phyloP scores from a whole-genome alignment of 345 rosid genomes.

The Camelina neglecta region DNA sequence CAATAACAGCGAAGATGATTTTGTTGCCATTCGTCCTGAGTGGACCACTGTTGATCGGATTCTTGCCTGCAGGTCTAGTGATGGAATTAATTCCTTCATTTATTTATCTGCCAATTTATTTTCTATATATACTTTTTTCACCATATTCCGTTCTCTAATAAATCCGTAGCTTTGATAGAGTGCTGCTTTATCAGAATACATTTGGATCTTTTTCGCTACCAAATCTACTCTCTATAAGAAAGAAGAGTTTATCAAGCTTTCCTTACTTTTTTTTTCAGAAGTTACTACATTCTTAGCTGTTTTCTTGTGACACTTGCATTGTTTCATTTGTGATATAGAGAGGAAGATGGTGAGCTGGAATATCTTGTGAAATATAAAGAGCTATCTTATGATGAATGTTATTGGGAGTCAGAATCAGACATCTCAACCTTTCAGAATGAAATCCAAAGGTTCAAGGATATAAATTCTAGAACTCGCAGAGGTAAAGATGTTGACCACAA shows the following conservation, averaged over 20 bases:
- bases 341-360: constrained; percentile 79
- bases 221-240: not conserved
- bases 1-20: constrained; percentile 81
- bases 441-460: constrained; percentile 74
- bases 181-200: constrained; percentile 14
- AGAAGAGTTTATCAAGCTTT: constrained; percentile 1
- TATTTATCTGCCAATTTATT: not conserved
- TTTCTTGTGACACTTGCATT: constrained; percentile 21
- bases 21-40: constrained; percentile 91
- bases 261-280: not conserved
- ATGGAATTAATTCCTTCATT: constrained; percentile 19
- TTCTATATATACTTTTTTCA: not conserved
- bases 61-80: constrained; percentile 81
- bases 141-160: constrained; percentile 4
- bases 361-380: constrained; percentile 97
- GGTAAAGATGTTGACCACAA: constrained; percentile 64
- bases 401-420: constrained; percentile 97
- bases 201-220: constrained; percentile 6
- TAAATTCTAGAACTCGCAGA: constrained; percentile 69
- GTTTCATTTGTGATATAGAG: constrained; percentile 59
- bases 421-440: constrained; percentile 89
- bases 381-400: constrained; percentile 93
- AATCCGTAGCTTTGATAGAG: constrained; percentile 1
- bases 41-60: constrained; percentile 99
- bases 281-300: constrained; percentile 5